These are phyloP conservation scores for Aspergillus ustus DNA, from an alignment of 2,329 filamentous ascomycete genomes.

Conservation along the genomic window DNA sequence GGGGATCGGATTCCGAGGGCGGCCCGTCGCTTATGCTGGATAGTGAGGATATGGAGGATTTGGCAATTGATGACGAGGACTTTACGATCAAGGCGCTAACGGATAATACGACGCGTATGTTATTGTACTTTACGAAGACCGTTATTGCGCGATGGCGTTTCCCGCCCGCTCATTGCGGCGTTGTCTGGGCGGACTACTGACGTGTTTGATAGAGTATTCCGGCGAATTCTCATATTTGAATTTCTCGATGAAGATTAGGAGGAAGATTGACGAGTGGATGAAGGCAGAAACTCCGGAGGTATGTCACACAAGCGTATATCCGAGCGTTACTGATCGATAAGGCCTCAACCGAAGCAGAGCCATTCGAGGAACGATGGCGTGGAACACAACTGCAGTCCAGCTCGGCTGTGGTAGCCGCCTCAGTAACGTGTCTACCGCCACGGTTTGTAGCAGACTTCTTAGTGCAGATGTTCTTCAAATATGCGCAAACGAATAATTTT, in stretches of 20 bases:
- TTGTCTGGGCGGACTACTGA: slow-evolving; percentile 1
- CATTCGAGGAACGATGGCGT: slow-evolving; percentile 49
- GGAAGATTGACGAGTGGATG: slow-evolving; percentile 51
- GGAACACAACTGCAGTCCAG: slow-evolving; percentile 47
- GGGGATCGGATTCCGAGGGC: slow-evolving; percentile 36
- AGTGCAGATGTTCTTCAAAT: slow-evolving; percentile 50
- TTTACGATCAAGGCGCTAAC: slow-evolving; percentile 46
- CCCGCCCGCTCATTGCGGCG: not conserved
- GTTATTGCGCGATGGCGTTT: not conserved
- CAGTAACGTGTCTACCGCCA: slow-evolving; percentile 47
- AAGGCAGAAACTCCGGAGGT: slow-evolving; percentile 43
- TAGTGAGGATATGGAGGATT: slow-evolving; percentile 43
- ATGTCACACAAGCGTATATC: slow-evolving; percentile 2
- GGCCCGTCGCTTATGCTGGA: slow-evolving; percentile 35
- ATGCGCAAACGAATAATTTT: slow-evolving; percentile 50
- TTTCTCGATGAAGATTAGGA: slow-evolving; percentile 49
- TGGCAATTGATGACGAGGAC: slow-evolving; percentile 48
- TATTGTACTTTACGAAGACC: not conserved
- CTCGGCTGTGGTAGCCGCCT: slow-evolving; percentile 42
- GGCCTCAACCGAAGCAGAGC: slow-evolving; percentile 43
- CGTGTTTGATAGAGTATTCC: slow-evolving; percentile 43
- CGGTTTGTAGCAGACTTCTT: slow-evolving; percentile 51
- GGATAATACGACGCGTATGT: slow-evolving; percentile 46
- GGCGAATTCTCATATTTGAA: slow-evolving; percentile 52
- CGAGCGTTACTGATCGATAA: slow-evolving; percentile 22